phyloP scores from a whole-genome alignment of 2,329 filamentous ascomycete species.

The Botrytis fragariae region DNA sequence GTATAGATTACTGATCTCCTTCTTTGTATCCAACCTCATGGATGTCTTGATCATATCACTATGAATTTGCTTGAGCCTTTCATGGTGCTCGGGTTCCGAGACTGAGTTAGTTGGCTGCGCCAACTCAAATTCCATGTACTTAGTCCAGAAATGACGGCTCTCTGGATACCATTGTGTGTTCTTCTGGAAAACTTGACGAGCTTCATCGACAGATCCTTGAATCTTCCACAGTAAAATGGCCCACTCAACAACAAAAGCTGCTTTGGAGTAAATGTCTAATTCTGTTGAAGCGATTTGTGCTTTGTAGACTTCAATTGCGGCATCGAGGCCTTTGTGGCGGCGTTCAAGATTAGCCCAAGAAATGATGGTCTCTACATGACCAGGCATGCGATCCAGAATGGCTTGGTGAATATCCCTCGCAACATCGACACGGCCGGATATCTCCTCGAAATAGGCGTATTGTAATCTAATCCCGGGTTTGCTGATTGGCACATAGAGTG shows the following conservation, averaged over 20 bases:
- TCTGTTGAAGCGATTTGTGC: constrained; percentile 71
- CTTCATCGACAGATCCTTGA: constrained; percentile 76
- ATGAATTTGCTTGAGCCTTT: constrained; percentile 78
- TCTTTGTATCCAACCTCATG: constrained; percentile 64
- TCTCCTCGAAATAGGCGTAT: constrained; percentile 94
- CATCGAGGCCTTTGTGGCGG: constrained; percentile 78
- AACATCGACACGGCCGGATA: constrained; percentile 69
- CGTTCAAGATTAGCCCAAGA: constrained; percentile 85
- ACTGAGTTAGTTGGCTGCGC: constrained; percentile 70
- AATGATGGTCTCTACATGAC: constrained; percentile 82
- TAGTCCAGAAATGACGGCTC: constrained; percentile 85
- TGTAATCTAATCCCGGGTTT: constrained; percentile 80
- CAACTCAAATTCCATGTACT: constrained; percentile 85
- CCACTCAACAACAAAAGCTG: constrained; percentile 84
- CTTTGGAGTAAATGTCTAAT: constrained; percentile 77
- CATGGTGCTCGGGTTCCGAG: constrained; percentile 62
- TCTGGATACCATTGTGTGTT: constrained; percentile 83
- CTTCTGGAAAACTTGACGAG: constrained; percentile 77
- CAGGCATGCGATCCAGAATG: constrained; percentile 72
- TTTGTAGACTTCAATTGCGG: constrained; percentile 81
- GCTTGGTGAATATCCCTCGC: constrained; percentile 82
- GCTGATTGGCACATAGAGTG: constrained; percentile 82
- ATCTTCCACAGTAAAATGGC: constrained; percentile 83
- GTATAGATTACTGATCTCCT: constrained; percentile 74
- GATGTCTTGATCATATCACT: constrained; percentile 70